Conservation (phyloP, 1,284 basidiomycete genomes). For the Athelia sp. region DNA sequence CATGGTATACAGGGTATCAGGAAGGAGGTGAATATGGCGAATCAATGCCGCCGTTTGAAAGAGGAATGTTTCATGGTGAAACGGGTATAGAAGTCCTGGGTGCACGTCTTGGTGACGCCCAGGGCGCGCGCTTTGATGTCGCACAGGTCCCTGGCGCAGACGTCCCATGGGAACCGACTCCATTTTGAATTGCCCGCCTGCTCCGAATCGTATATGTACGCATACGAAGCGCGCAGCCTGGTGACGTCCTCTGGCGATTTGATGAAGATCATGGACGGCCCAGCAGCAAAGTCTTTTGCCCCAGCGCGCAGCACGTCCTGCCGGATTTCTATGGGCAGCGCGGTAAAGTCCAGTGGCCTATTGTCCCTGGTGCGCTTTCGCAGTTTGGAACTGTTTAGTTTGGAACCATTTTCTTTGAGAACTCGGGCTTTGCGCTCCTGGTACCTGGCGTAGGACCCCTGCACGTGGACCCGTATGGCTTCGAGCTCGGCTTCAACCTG, state of each 20-base stretch:
- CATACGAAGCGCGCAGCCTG: background rate
- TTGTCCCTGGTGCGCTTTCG: conserved; percentile 9
- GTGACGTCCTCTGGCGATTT: background rate
- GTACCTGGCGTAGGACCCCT: conserved; percentile 10
- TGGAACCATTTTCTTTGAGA: background rate
- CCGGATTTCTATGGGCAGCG: conserved; percentile 27
- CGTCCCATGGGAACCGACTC: conserved; percentile 1
- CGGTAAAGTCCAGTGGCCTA: conserved; percentile 19
- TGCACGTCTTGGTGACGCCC: background rate
- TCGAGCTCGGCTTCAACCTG: conserved; percentile 17
- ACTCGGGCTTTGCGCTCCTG: conserved; percentile 6
- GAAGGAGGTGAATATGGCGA: too few relatives aligned
- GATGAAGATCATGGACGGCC: background rate
- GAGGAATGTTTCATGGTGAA: background rate
- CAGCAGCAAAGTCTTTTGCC: conserved; percentile 42
- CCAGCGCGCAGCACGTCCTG: conserved; percentile 33
- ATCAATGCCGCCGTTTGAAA: too few relatives aligned
- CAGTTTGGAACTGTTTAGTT: too few relatives aligned
- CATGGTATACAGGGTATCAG: too few relatives aligned
- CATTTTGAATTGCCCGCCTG: background rate
- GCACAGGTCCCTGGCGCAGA: background rate
- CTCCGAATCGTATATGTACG: background rate
- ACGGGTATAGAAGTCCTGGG: background rate
- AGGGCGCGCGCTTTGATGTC: background rate
- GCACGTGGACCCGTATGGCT: conserved; percentile 23